A percentile compares a stretch with the other conserved stretches of the same genome.
phyloP scores from a whole-genome alignment of 2,329 filamentous ascomycete genomes.

The Ceratocystiopsis minuta region DNA sequence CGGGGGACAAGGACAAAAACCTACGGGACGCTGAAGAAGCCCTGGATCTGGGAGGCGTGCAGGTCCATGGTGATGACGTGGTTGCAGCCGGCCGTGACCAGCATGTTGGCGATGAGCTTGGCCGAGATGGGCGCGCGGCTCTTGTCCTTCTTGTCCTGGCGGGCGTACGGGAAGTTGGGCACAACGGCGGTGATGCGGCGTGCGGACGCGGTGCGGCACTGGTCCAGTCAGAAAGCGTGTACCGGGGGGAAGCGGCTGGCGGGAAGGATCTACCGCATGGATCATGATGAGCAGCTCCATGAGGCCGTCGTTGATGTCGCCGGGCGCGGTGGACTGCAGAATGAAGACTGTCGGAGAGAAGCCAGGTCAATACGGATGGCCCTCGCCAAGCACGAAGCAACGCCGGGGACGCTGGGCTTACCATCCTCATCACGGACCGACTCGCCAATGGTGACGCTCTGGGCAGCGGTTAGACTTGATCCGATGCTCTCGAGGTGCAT shows the following conservation, averaged over 20 bases:
- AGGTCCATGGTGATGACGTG: constrained; percentile 89
- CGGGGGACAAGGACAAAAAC: neutral
- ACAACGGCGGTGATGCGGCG: constrained; percentile 11
- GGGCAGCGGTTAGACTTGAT: neutral
- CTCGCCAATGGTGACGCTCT: constrained; percentile 80
- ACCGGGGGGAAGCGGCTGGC: neutral
- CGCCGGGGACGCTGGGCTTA: neutral
- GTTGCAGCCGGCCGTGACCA: constrained; percentile 61
- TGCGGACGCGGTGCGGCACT: constrained; percentile 12
- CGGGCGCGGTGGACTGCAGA: constrained; percentile 68
- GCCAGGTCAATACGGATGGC: neutral
- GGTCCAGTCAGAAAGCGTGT: neutral
- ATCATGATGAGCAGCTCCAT: constrained; percentile 99
- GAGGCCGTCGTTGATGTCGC: constrained; percentile 92
- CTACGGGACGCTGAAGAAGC: constrained; percentile 68
- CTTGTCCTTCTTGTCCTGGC: constrained; percentile 74
- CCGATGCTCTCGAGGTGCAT: too few species aligned
- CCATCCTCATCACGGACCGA: constrained; percentile 91
- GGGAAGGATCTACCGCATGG: constrained; percentile 37
- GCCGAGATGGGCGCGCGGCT: constrained; percentile 77
- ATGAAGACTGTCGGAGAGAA: constrained; percentile 47
- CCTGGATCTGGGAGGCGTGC: constrained; percentile 21
- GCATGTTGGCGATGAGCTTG: constrained; percentile 92
- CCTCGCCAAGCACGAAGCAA: too few species aligned
- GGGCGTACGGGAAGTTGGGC: constrained; percentile 89